phyloP scores from a whole-genome alignment of 2,329 filamentous ascomycete species.

The Neophaeococcomyces mojaviensis region DNA sequence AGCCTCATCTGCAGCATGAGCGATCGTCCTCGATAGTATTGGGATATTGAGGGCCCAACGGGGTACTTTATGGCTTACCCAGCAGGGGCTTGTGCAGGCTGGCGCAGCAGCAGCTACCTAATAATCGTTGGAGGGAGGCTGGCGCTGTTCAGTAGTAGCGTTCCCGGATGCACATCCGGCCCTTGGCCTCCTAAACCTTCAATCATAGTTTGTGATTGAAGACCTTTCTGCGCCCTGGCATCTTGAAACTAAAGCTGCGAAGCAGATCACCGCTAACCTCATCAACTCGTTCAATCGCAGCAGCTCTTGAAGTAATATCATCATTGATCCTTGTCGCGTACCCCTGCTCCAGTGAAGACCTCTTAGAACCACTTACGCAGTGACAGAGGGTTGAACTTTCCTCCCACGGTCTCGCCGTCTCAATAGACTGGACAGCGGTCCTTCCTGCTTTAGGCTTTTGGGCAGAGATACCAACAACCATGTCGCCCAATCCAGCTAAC shows the following conservation, averaged over 20 bases:
- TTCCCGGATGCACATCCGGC: no score
- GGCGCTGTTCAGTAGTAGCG: no score
- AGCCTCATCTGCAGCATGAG: neutral
- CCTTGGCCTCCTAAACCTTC: no score
- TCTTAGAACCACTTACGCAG: neutral
- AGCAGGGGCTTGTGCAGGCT: no score
- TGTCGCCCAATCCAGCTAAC: neutral
- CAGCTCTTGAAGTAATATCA: neutral
- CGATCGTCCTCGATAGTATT: neutral
- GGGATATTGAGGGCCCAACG: neutral
- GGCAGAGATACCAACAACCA: neutral
- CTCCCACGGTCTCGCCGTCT: no score
- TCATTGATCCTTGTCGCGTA: neutral
- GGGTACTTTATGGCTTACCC: no score
- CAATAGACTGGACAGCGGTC: neutral
- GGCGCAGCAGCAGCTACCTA: no score
- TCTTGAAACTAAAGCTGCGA: neutral
- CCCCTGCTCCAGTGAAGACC: neutral
- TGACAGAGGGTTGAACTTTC: no score
- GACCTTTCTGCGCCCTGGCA: no score
- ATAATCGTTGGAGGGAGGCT: no score
- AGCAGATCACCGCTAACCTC: constrained; percentile 1
- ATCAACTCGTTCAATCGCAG: neutral
- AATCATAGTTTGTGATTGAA: no score
- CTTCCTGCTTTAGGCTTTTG: neutral